Evolutionary conservation across 768 basidiomycete genomes (phyloP), one percentile per base, ranked within the genome.

Genomic region (Leccinellum rugosiceps): DNA sequence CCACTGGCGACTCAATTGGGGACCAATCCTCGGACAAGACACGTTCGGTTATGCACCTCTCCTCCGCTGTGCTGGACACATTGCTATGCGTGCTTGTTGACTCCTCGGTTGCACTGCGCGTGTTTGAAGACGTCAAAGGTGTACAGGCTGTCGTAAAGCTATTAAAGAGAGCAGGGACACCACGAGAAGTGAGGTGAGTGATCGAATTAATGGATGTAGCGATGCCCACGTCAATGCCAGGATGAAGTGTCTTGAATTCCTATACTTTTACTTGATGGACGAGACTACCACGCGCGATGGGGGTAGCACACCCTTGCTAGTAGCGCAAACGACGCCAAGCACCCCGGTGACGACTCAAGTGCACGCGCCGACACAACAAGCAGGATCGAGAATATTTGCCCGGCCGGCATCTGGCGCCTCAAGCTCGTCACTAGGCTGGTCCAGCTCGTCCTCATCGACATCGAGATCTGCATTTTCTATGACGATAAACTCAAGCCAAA

Each of bases 211-310:
- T 15, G 8, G 17, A 23, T 11, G 46, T 26, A 32, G 13, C 9
- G 49, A 17, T 19, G 35, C 48, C 47, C 34, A 73, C 17, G 7
- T 34, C 25, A 38, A 44, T 45, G 34, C 21, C 64, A 96, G 94
- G 64, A 96, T 97, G 90, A 96, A 96, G 76, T 96, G 93, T 60
- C 78, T 98, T 17, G 95, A 97, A 68, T 94, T 97, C 65, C 75
- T 98, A 15, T 96, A 96, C 72, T 97, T 95, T 71, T 98, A 98
- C 70, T 79, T 98, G 7, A 78, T 96, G 46, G 94, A 95, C 58
- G 94, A 97, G 68, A 83, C 41, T 41, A 41, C 82, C 1, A 68
- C 75, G 6, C 56, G 61, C 21, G 57, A 62, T 4, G 56, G 50
- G 44, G 59, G 52, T 10, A 45, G 48, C 30, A 25, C 17, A 17